Evolutionary conservation across 805 yeast species (phyloP).

Genomic region (Lachancea meyersii): DNA sequence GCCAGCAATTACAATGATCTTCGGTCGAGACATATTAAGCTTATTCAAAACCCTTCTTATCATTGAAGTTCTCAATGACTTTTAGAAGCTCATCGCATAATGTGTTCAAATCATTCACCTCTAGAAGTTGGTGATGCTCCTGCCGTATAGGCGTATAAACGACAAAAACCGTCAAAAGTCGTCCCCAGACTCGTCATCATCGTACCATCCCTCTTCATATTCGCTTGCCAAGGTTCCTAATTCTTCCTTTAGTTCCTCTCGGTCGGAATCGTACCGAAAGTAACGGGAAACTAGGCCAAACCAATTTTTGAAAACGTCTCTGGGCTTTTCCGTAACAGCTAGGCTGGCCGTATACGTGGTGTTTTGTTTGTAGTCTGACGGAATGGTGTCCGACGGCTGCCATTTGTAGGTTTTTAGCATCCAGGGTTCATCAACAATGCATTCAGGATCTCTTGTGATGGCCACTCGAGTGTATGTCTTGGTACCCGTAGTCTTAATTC

Average conservation of each 20-base stretch:
- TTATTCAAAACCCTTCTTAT: not conserved
- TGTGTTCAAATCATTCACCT: not conserved
- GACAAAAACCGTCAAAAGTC: conserved; percentile 14
- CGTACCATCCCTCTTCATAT: conserved; percentile 48
- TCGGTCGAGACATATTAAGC: conserved; percentile 14
- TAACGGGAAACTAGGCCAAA: conserved; percentile 27
- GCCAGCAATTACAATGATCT: conserved; percentile 68
- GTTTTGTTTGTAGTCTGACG: conserved; percentile 14
- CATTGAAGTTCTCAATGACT: not conserved
- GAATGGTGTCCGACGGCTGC: conserved; percentile 28
- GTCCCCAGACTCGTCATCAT: conserved; percentile 41
- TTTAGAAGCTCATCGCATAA: conserved; percentile 4
- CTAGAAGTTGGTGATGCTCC: not conserved
- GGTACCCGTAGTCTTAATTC: conserved; percentile 9
- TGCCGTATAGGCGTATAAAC: conserved; percentile 3
- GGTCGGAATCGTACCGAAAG: conserved; percentile 39
- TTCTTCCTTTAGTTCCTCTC: conserved; percentile 48
- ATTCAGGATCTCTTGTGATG: conserved; percentile 15
- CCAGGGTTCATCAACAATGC: not conserved
- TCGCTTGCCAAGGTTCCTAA: conserved; percentile 39
- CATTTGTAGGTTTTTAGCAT: conserved; percentile 16
- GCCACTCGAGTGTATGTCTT: conserved; percentile 21
- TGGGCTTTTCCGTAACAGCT: conserved; percentile 24
- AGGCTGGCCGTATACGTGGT: conserved; percentile 11
- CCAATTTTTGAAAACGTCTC: conserved; percentile 30